Evolutionary conservation across 2,329 filamentous ascomycete genomes (phyloP).

Genomic region (Blastomyces silverae): DNA sequence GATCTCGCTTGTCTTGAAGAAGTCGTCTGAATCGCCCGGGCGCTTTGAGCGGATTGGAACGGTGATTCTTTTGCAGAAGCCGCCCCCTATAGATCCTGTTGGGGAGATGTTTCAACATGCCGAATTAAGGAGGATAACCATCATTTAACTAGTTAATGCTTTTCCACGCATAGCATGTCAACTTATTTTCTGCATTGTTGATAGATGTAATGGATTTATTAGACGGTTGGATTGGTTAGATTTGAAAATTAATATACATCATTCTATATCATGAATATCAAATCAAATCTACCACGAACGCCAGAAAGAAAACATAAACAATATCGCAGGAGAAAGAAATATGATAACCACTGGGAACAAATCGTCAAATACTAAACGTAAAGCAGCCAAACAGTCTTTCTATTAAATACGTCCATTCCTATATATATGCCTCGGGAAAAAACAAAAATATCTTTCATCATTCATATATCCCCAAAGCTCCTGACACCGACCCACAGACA

Average conservation of each 20-base stretch:
- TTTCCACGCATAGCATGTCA: not conserved
- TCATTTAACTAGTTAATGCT: not conserved
- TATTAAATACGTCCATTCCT: not conserved
- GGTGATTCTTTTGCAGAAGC: conserved; percentile 4
- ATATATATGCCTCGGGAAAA: not conserved
- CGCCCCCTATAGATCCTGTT: conserved; percentile 8
- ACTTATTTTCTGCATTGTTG: not conserved
- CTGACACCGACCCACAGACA: not conserved
- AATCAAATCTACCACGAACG: not conserved
- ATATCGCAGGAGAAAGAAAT: not conserved
- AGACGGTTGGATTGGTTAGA: not conserved
- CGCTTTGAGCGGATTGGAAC: conserved; percentile 6
- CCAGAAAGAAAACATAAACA: not conserved
- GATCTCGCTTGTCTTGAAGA: conserved; percentile 5
- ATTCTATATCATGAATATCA: not conserved
- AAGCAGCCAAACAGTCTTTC: not conserved
- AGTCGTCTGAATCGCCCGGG: not conserved
- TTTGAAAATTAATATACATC: not conserved
- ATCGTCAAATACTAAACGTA: not conserved
- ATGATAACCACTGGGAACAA: not conserved
- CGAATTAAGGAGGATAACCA: not conserved
- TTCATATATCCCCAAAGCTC: not conserved
- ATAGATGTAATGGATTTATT: not conserved
- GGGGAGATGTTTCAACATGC: conserved; percentile 5
- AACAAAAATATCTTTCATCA: not conserved